phyloP scores from a whole-genome alignment of 2,329 filamentous ascomycete genomes.

The Microascus cirrosus region DNA sequence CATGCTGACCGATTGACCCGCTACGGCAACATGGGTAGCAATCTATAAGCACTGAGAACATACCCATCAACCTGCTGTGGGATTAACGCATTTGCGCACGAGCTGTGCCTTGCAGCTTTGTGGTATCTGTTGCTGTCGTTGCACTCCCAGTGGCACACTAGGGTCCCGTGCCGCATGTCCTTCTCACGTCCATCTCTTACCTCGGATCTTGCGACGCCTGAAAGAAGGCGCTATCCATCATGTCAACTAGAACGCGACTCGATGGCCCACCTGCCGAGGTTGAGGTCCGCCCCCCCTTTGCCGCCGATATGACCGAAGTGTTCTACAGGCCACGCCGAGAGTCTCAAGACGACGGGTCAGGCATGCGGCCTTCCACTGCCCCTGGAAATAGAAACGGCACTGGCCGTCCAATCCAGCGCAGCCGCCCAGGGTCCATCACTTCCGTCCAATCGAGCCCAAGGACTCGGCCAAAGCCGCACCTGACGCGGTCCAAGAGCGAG shows the following conservation, averaged over 20 bases:
- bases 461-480: conserved; percentile 33
- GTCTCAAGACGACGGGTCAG: conserved; percentile 14
- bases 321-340: conserved; percentile 5
- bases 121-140: neutral
- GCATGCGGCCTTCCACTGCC: conserved; percentile 29
- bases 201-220: neutral
- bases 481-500: conserved; percentile 48
- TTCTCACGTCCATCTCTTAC: neutral
- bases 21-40: neutral
- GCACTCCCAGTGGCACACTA: neutral
- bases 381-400: conserved; percentile 28
- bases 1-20: neutral
- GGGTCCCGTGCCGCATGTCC: neutral
- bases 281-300: neutral
- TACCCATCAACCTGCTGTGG: neutral
- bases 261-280: neutral
- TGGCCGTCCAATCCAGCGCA: conserved; percentile 17
- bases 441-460: conserved; percentile 1
- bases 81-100: neutral
- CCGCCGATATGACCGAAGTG: conserved; percentile 2
- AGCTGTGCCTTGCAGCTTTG: neutral
- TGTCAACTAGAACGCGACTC: neutral
- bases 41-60: neutral
- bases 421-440: conserved; percentile 13
- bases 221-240: neutral